Percentiles rank a stretch among this genome's conserved stretches.
phyloP scores from a whole-genome alignment of 805 yeast species.

The Geotrichum ghanense region DNA sequence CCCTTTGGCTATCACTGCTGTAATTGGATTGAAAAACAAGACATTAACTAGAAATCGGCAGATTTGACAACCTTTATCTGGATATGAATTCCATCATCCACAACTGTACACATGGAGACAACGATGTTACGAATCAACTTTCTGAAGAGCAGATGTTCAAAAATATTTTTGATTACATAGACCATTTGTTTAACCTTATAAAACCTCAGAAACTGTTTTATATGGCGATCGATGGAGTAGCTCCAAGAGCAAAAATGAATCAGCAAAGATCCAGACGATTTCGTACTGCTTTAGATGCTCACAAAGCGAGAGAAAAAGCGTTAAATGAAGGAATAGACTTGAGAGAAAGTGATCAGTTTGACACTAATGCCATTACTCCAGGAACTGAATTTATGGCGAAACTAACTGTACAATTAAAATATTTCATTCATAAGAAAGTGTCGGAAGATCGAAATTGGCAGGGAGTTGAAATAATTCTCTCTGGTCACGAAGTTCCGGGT shows the following conservation, averaged over 20 bases:
- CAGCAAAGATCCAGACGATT: constrained; percentile 96
- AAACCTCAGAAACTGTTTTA: constrained; percentile 78
- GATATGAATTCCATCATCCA: constrained; percentile 98
- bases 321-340: constrained; percentile 57
- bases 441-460: constrained; percentile 84
- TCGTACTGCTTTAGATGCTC: constrained; percentile 88
- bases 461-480: constrained; percentile 57
- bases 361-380: constrained; percentile 88
- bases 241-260: constrained; percentile 97
- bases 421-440: constrained; percentile 79
- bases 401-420: constrained; percentile 68
- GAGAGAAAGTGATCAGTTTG: constrained; percentile 80
- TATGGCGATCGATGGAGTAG: constrained; percentile 98
- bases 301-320: constrained; percentile 64
- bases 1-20: background rate
- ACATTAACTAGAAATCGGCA: constrained; percentile 4
- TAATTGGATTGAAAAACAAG: too few species aligned
- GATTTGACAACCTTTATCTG: constrained; percentile 81
- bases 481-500: constrained; percentile 96
- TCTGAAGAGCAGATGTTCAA: constrained; percentile 88
- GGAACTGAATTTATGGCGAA: constrained; percentile 96
- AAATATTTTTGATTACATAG: constrained; percentile 88
- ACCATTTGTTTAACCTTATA: constrained; percentile 79
- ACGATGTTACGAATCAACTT: constrained; percentile 50
- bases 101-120: constrained; percentile 76